phyloP scores from a whole-genome alignment of 495 filamentous ascomycete genomes.

The Aspergillus carlsbadensis region DNA sequence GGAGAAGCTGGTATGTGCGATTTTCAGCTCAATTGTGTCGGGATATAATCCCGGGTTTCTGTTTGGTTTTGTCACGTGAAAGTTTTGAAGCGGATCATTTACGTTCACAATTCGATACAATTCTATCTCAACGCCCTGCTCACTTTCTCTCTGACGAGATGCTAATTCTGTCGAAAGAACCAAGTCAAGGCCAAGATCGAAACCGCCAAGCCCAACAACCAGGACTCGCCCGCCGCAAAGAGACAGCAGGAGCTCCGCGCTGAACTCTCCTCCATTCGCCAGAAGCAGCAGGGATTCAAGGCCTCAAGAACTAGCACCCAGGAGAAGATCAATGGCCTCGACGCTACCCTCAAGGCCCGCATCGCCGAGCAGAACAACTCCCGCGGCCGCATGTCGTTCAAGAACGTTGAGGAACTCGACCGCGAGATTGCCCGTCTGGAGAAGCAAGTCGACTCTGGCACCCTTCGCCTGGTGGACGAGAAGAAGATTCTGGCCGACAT shows the following conservation, averaged over 20 bases:
- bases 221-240: slow-evolving; percentile 69
- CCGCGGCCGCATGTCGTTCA: slow-evolving; percentile 72
- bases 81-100: not conserved
- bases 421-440: slow-evolving; percentile 75
- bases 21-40: not conserved
- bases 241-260: slow-evolving; percentile 77
- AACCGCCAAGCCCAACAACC: slow-evolving; percentile 69
- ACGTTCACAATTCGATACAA: not conserved
- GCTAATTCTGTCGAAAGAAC: slow-evolving; percentile 54
- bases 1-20: slow-evolving; percentile 71
- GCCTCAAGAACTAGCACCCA: slow-evolving; percentile 67
- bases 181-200: slow-evolving; percentile 83
- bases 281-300: slow-evolving; percentile 84
- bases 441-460: slow-evolving; percentile 77
- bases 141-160: not conserved
- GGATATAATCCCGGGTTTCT: not conserved
- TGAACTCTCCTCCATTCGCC: slow-evolving; percentile 68
- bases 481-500: slow-evolving; percentile 87
- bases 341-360: slow-evolving; percentile 76
- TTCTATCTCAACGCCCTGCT: not conserved
- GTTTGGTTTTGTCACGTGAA: slow-evolving; percentile 2
- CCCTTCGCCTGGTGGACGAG: slow-evolving; percentile 93
- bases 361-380: slow-evolving; percentile 84
- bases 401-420: slow-evolving; percentile 84
- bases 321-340: slow-evolving; percentile 83